Conservation (phyloP, 306 rosid genomes). For the Dryas octopetala region DNA sequence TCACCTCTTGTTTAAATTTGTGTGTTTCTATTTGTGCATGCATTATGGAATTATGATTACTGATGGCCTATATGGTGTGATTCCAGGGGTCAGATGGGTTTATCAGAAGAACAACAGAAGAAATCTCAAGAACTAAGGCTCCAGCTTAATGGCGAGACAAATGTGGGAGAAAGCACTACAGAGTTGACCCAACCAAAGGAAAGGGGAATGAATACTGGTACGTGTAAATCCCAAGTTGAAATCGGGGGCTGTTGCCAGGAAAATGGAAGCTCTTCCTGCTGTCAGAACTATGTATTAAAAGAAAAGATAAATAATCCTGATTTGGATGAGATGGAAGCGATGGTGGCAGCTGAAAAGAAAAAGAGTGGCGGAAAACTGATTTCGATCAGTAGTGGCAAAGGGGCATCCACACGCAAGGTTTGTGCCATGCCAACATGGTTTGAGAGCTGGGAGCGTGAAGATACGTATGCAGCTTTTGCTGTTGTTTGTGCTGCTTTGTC, state of each 20-base stretch:
- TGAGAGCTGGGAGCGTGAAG: conserved; percentile 90
- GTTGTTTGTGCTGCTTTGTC: conserved; percentile 82
- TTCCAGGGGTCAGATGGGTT: conserved; percentile 94
- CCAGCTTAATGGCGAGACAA: conserved; percentile 41
- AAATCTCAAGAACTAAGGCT: conserved; percentile 56
- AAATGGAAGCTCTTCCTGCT: conserved; percentile 48
- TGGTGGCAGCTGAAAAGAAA: conserved; percentile 38
- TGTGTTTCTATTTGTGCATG: not conserved
- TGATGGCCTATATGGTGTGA: conserved; percentile 17
- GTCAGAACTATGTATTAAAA: conserved; percentile 37
- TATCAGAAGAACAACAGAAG: conserved; percentile 71
- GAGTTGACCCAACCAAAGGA: conserved; percentile 28
- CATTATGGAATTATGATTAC: not conserved
- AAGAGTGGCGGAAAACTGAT: conserved; percentile 36
- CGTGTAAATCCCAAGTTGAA: conserved; percentile 28
- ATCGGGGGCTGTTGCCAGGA: conserved; percentile 59
- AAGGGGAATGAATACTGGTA: conserved; percentile 18
- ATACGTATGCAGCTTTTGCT: conserved; percentile 77
- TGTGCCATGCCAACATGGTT: conserved; percentile 72
- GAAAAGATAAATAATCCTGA: conserved; percentile 41
- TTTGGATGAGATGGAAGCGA: conserved; percentile 39
- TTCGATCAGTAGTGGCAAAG: conserved; percentile 54
- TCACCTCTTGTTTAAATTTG: not conserved
- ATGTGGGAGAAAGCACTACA: conserved; percentile 35
- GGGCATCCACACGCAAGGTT: conserved; percentile 46